Conservation (phyloP, 805 yeast genomes). For the Ogataea nitratoaversa region DNA sequence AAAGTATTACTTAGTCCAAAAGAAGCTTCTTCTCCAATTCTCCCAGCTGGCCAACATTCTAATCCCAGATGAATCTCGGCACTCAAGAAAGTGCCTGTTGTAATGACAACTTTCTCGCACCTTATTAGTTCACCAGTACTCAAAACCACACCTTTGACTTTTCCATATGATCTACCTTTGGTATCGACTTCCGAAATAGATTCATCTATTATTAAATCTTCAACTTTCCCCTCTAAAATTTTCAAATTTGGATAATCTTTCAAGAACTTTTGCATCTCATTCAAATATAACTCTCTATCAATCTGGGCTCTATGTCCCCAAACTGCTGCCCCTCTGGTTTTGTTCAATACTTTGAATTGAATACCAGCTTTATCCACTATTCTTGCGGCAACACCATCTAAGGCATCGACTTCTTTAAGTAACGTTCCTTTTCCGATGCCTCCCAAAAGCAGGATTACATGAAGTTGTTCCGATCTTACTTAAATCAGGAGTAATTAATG, state of each 20-base stretch:
- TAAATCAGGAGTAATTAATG: constrained; percentile 71
- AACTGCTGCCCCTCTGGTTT: constrained; percentile 91
- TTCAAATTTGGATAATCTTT: constrained; percentile 50
- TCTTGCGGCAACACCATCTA: constrained; percentile 85
- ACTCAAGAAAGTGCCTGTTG: constrained; percentile 93
- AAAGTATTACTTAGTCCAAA: constrained; percentile 83
- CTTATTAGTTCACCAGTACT: constrained; percentile 59
- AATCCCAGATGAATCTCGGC: constrained; percentile 94
- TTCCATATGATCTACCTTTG: constrained; percentile 40
- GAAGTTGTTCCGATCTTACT: constrained; percentile 88
- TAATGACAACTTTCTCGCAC: constrained; percentile 71
- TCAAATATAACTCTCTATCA: constrained; percentile 73
- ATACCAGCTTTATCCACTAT: constrained; percentile 93
- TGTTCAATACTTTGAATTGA: constrained; percentile 81
- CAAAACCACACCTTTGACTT: constrained; percentile 67
- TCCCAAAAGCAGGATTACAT: constrained; percentile 95
- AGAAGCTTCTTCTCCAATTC: constrained; percentile 90
- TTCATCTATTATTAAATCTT: constrained; percentile 69
- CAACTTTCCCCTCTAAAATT: constrained; percentile 71
- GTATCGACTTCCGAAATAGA: constrained; percentile 23
- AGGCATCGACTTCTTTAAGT: constrained; percentile 88
- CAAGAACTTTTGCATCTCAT: constrained; percentile 73
- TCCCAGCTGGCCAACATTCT: constrained; percentile 77
- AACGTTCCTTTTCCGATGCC: constrained; percentile 98
- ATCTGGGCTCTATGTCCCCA: constrained; percentile 99